phyloP scores from a whole-genome alignment of 108 stramenopile genomes.

The Cylindrotheca closterium region DNA sequence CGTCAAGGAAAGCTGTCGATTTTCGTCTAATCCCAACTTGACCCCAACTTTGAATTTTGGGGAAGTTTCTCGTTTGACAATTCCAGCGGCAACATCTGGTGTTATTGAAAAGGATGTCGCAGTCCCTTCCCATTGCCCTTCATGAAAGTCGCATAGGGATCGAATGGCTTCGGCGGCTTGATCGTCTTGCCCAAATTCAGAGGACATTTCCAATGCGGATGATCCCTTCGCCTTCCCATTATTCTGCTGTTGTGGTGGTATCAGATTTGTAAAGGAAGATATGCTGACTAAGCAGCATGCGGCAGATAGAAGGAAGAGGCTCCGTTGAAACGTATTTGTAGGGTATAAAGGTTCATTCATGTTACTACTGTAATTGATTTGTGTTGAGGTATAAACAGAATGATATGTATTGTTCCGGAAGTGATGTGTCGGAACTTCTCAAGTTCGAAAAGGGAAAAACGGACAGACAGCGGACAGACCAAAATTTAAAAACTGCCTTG shows the following conservation, averaged over 20 bases:
- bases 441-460: too few relatives aligned
- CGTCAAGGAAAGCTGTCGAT: slow-evolving; percentile 28
- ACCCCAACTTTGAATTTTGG: slow-evolving; percentile 50
- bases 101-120: slow-evolving; percentile 66
- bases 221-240: too few relatives aligned
- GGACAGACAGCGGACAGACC: too few relatives aligned
- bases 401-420: too few relatives aligned
- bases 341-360: too few relatives aligned
- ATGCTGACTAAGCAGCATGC: background rate
- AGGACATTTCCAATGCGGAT: background rate
- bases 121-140: slow-evolving; percentile 52
- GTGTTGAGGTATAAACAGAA: too few relatives aligned
- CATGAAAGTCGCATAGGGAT: slow-evolving; percentile 45
- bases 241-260: too few relatives aligned
- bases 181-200: slow-evolving; percentile 20
- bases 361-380: too few relatives aligned
- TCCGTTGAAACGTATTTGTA: slow-evolving; percentile 3
- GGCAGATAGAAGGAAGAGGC: background rate
- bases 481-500: slow-evolving; percentile 49
- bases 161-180: slow-evolving; percentile 36
- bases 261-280: background rate
- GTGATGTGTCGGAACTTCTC: too few relatives aligned
- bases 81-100: slow-evolving; percentile 69
- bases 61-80: slow-evolving; percentile 47
- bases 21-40: slow-evolving; percentile 38